Evolutionary conservation across 2,329 filamentous ascomycete species (phyloP), one percentile per base, ranked within the genome.

Genomic region (Fusarium torulosum): DNA sequence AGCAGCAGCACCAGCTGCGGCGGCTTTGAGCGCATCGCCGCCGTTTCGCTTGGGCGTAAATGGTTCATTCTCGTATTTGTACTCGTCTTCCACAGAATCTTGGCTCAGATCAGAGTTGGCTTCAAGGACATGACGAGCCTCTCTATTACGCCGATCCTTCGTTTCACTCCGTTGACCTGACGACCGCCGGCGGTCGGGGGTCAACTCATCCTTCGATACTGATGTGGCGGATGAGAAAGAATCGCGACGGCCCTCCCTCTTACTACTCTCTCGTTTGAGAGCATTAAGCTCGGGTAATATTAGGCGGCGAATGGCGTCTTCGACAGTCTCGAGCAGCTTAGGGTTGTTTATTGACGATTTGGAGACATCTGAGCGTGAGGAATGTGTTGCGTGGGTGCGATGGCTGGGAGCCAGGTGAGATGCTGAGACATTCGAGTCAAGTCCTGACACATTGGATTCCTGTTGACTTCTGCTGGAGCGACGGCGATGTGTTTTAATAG

Each of bases 271-370:
- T 72, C 94, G 89, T 78, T 97, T 97, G 54, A 99, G 83, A 11
- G 94, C 93, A 72, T 93, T 95, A 43, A 99, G 84, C 78, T 99
- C 95, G 0, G 96, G 96, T 4, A 99, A 81, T 53, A 97, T 97
- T 49, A 97, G 84, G 47, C 94, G 88, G 66, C 93, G 90, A 74
- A 97, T 97, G 15, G 94, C 94, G 79, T 97, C 94, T 79, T 97
- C 94, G 4, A 97, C 94, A 0, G 94, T 96, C 74, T 96, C 92
- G 3, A 97, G 85, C 3, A 97, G 82, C 75, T 93, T 96, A 0
- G 94, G 94, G 74, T 97, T 97, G 79, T 96, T 97, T 76, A 96
- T 92, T 0, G 92, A 95, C 4, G 93, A 92, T 53, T 85, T 87
- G 27, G 86, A 88, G 23, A 79, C 78, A 9, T 79, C 80, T 1